These are phyloP conservation scores for Suillus discolor DNA, from an alignment of 768 basidiomycete species.

Conservation along the genomic window DNA sequence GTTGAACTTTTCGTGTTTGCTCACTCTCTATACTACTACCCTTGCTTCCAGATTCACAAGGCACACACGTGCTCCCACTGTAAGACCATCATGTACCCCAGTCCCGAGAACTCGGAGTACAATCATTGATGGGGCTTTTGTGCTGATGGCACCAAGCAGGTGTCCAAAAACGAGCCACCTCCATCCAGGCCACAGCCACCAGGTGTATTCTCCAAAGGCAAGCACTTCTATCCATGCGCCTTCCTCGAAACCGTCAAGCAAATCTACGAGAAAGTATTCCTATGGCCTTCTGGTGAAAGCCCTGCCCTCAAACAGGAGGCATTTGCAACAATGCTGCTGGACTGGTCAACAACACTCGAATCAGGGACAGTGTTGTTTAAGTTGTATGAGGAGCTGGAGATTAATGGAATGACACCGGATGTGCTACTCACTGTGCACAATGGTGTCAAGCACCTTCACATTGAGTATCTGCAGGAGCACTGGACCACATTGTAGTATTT, in stretches of 20 bases:
- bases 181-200: conserved; percentile 14
- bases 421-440: no score
- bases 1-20: neutral
- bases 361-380: no score
- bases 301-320: neutral
- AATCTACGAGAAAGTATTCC: neutral
- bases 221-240: neutral
- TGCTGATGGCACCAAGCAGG: neutral
- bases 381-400: no score
- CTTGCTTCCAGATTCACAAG: neutral
- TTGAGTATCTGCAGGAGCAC: no score
- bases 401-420: no score
- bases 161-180: neutral
- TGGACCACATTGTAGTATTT: no score
- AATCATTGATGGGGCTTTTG: conserved; percentile 16
- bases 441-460: no score
- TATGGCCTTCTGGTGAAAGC: neutral
- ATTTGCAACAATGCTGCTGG: neutral
- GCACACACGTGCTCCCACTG: conserved; percentile 13
- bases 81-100: conserved; percentile 17
- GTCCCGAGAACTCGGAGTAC: conserved; percentile 10
- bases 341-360: neutral
- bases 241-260: neutral
- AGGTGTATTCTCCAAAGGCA: conserved; percentile 7
- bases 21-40: neutral